Base-by-base conservation (phyloP, 2,329 filamentous ascomycete genomes). In the Akanthomyces muscarius region DNA sequence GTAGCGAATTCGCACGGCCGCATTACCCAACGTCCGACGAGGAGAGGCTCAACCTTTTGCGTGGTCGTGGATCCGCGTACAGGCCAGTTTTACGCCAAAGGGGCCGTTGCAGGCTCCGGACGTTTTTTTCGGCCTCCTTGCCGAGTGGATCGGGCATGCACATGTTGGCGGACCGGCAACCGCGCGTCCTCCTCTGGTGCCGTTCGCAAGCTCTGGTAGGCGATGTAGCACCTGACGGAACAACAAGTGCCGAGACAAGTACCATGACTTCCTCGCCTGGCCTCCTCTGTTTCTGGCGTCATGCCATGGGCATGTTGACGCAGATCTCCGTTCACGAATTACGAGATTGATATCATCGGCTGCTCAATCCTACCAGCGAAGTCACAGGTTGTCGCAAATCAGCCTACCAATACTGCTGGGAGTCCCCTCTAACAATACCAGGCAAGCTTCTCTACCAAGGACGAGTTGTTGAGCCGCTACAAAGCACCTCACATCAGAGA, bases 101-200 rank as follows among this genome's bases (percentile, higher is more conserved):
- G 21, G 53, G 28, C 50, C 41, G 25, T 53, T 47, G 21, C 44
- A 25, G 38, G 38, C 48, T 47, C 23, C 28, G n/a, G 41, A 45
- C 41, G 25, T 53, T 54, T 38, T 56, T 60, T 33, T 53, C 58
- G 58, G 58, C 58, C 38, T 44, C 33, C 16, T 47, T 61, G 28
- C 50, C 58, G 58, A 61, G 58, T 54, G 41, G 58, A 61, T 54
- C 47, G n/a, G 8, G 8, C 48, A 41, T 30, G 11, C 47, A 59
- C 47, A 59, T n/a, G 11, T 16, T 50, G 30, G 16, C 45, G 28
- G 25, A 30, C 38, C 33, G 30, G 58, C 47, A 52, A 30, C 38
- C 57, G 25, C 48, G 57, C 48, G 7, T 33, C 3, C 41, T 28
- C 4, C 8, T 21, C 14, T n/a, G 3, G 52, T 41, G 38, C 8